Evolutionary conservation across 176 grass and related monocot species (phyloP).

Genomic region (Olyra latifolia): DNA sequence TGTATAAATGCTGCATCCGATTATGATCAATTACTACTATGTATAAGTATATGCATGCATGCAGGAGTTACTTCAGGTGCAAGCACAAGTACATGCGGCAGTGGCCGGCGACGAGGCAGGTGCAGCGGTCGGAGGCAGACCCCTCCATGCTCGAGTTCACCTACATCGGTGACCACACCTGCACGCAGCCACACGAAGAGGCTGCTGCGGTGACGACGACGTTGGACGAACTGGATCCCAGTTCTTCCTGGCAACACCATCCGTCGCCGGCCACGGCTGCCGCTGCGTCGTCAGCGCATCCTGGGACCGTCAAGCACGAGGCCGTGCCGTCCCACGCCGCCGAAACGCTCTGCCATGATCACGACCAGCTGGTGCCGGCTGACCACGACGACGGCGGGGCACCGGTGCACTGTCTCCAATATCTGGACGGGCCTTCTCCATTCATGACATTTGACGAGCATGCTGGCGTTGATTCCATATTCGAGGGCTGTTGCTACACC

Average conservation of each 20-base stretch:
- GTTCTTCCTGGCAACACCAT: no score
- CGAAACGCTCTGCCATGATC: background rate
- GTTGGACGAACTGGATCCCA: no score
- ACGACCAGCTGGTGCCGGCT: background rate
- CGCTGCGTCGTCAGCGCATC: background rate
- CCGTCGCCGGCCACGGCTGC: no score
- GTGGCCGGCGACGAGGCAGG: conserved; percentile 49
- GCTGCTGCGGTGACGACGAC: background rate
- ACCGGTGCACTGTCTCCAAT: background rate
- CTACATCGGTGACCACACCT: conserved; percentile 48
- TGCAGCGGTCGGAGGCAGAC: conserved; percentile 36
- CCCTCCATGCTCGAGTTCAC: conserved; percentile 32
- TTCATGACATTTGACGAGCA: background rate
- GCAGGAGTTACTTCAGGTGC: conserved; percentile 61
- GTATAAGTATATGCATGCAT: no score
- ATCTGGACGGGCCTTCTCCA: background rate
- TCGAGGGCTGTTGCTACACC: background rate
- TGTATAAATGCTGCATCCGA: no score
- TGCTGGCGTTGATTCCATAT: background rate
- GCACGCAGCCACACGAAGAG: background rate
- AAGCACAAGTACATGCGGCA: conserved; percentile 35
- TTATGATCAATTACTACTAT: no score
- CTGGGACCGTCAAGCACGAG: background rate
- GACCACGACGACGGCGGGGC: background rate
- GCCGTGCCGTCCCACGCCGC: background rate